Evolutionary conservation across 1,284 basidiomycete genomes (phyloP).

Genomic region (Inonotus hispidus): DNA sequence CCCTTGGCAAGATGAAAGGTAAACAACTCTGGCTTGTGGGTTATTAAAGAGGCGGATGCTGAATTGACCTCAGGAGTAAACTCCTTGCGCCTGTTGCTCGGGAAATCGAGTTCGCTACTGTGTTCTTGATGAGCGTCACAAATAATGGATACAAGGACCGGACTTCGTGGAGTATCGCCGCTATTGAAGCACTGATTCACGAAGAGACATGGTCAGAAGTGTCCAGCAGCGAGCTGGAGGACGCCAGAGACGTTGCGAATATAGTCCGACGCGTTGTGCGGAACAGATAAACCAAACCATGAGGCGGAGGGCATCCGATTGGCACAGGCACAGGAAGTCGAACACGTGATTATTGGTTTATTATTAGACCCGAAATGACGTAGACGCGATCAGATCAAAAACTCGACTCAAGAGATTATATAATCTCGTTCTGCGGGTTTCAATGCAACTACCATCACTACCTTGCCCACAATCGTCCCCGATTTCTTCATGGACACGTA

Average conservation of each 20-base stretch:
- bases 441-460: not conserved
- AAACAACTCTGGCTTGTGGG: not conserved
- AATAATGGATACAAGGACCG: constrained; percentile 39
- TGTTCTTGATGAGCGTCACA: constrained; percentile 41
- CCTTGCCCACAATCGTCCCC: not conserved
- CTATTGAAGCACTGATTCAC: constrained; percentile 29
- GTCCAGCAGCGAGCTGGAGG: constrained; percentile 32
- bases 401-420: too few species aligned
- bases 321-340: too few species aligned
- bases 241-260: constrained; percentile 35
- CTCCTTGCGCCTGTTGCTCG: constrained; percentile 33
- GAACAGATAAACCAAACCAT: not conserved
- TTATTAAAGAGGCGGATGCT: not conserved
- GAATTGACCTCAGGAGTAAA: constrained; percentile 26
- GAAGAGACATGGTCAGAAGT: constrained; percentile 26
- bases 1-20: constrained; percentile 24
- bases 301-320: too few species aligned
- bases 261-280: constrained; percentile 26
- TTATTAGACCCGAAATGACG: not conserved
- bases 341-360: constrained; percentile 12
- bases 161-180: constrained; percentile 26
- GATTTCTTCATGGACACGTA: constrained; percentile 25
- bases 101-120: constrained; percentile 38
- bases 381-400: not conserved
- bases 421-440: too few species aligned